These are phyloP conservation scores for Cyclotella baltica DNA, from an alignment of 108 stramenopile species.

Conservation along the genomic window DNA sequence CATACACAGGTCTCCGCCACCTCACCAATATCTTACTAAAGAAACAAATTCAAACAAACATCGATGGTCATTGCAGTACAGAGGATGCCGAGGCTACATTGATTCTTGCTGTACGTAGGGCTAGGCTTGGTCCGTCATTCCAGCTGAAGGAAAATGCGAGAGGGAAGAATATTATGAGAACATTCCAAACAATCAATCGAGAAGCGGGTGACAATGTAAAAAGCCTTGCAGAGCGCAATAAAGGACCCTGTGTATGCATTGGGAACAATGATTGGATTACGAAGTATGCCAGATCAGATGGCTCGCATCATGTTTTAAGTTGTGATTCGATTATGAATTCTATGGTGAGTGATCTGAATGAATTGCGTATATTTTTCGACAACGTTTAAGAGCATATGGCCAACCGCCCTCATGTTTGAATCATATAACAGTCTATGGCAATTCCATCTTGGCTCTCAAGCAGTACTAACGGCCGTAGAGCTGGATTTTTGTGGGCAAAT, in stretches of 20 bases:
- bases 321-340: slow-evolving; percentile 60
- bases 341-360: too few relatives aligned
- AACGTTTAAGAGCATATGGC: background rate
- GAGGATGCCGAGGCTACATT: slow-evolving; percentile 82
- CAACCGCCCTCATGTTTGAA: background rate
- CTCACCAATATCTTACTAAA: slow-evolving; percentile 63
- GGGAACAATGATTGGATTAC: slow-evolving; percentile 74
- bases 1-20: slow-evolving; percentile 62
- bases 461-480: slow-evolving; percentile 38
- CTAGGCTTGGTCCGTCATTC: slow-evolving; percentile 64
- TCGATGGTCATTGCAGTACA: slow-evolving; percentile 73
- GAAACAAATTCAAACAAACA: slow-evolving; percentile 64
- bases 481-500: slow-evolving; percentile 75
- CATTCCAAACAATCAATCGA: slow-evolving; percentile 38
- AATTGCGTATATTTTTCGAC: background rate
- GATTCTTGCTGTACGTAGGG: slow-evolving; percentile 75
- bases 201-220: slow-evolving; percentile 1
- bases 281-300: slow-evolving; percentile 59
- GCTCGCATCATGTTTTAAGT: slow-evolving; percentile 64
- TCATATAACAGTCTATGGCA: slow-evolving; percentile 58
- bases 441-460: slow-evolving; percentile 69
- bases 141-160: slow-evolving; percentile 49
- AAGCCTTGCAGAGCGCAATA: slow-evolving; percentile 25
- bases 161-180: slow-evolving; percentile 33
- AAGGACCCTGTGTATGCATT: slow-evolving; percentile 67